These are phyloP conservation scores for Aspergillus uvarum DNA, from an alignment of 2,329 filamentous ascomycete species.

Conservation along the genomic window DNA sequence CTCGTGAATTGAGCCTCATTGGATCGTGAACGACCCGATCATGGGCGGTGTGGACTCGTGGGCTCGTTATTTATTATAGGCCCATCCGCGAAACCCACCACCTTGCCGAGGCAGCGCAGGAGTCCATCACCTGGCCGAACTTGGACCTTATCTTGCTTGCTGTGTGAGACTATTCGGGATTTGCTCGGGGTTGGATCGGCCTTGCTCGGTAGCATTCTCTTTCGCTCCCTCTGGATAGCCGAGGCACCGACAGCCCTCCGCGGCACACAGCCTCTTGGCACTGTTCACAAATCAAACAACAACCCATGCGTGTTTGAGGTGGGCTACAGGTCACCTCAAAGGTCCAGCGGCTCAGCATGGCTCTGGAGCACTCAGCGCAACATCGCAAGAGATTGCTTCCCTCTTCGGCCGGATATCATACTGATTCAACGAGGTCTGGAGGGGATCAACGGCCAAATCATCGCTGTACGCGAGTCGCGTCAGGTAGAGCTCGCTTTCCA, in stretches of 20 bases:
- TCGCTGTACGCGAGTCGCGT: not conserved
- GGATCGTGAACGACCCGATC: no score
- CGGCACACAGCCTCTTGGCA: no score
- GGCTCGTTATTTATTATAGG: no score
- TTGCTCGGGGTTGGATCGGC: not conserved
- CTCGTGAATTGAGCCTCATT: no score
- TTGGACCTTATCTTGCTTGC: not conserved
- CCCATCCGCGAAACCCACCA: no score
- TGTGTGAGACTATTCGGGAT: not conserved
- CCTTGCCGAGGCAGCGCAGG: not conserved
- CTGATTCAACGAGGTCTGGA: not conserved
- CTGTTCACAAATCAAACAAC: no score
- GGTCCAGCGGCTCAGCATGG: not conserved
- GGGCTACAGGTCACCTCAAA: no score
- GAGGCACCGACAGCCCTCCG: no score
- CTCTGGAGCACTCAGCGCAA: not conserved
- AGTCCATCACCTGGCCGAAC: not conserved
- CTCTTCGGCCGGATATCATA: not conserved
- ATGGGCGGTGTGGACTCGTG: no score
- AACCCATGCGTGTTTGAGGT: no score
- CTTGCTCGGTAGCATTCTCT: no score
- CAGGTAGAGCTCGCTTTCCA: not conserved
- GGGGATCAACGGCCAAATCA: not conserved
- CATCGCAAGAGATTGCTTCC: not conserved
- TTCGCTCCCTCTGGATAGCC: no score